Evolutionary conservation across 2,329 filamentous ascomycete species (phyloP).

Genomic region (Aspergillus bombycis): DNA sequence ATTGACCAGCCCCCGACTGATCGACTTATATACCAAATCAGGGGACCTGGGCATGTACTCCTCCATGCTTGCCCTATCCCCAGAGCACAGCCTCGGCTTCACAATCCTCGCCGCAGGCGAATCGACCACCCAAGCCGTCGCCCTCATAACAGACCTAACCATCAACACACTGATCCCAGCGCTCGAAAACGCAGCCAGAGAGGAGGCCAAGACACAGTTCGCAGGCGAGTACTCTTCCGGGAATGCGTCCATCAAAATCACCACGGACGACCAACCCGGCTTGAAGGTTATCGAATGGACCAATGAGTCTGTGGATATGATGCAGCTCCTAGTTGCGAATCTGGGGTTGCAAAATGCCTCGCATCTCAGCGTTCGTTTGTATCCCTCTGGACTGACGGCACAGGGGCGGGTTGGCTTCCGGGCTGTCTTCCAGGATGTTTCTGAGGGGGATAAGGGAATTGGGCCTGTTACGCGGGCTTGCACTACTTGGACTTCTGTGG

Average conservation of each 20-base stretch:
- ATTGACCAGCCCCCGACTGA: background rate
- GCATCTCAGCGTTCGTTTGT: conserved; percentile 28
- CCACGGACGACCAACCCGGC: background rate
- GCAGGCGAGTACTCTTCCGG: background rate
- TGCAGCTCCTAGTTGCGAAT: background rate
- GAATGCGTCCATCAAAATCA: background rate
- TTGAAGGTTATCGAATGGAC: background rate
- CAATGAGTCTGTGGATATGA: background rate
- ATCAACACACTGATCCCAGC: background rate
- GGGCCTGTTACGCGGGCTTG: background rate
- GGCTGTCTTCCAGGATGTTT: conserved; percentile 11
- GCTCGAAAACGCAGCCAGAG: background rate
- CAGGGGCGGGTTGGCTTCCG: conserved; percentile 21
- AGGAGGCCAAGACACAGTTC: background rate
- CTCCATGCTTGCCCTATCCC: conserved; percentile 26
- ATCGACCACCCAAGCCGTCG: background rate
- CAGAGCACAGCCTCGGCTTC: conserved; percentile 31
- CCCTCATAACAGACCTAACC: background rate
- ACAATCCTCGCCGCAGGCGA: conserved; percentile 24
- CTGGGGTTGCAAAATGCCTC: background rate
- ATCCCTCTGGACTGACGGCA: conserved; percentile 26
- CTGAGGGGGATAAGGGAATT: background rate
- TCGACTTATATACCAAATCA: conserved; percentile 25
- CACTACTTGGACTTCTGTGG: background rate
- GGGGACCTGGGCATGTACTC: conserved; percentile 31